Evolutionary conservation across 2,329 filamentous ascomycete genomes (phyloP), one percentile per base, ranked within the genome.

Genomic region (Neurospora sp.): DNA sequence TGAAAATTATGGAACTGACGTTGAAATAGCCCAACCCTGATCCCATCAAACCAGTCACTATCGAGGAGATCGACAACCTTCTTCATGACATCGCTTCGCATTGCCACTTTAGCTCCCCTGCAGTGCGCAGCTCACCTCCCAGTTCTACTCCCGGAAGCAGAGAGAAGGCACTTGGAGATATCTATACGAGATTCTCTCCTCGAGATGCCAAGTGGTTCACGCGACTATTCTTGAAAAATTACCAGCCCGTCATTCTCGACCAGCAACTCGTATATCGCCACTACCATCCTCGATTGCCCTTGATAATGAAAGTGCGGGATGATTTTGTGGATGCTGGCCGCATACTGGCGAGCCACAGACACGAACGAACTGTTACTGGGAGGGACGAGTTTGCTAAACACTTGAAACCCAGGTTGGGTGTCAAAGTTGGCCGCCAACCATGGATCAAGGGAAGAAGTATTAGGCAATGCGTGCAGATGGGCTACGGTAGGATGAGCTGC

Each of bases 181-280:
- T 94, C 0, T 91, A 91, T 75, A 81, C 80, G 38, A 85, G 87
- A 8, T 77, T 93, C 10, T 83, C 83, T 66, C 87, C 92, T 3
- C 82, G 83, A 62, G 92, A 97, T 76, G 91, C 89, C 4, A 97
- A 97, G 80, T 97, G 94, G 94, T 84, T 97, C 11, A 92, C 92
- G 0, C 86, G 94, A 3, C 82, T 97, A 38, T 83, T 97, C 6
- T 82, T 97, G 37, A 96, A 96, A 76, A 86, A 89, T 72, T 92
- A 90, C 71, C 83, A 85, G n/a, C 90, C 91, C 0, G 82, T 94
- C 0, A 77, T 85, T 1, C 76, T 96, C 1, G 87, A 93, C 28
- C 80, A 82, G 6, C 73, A 78, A 1, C 78, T 85, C 19, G 79
- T 92, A 0, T 83, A 91, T 66, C 80, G 81, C 12, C 83, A 82